Conservation (phyloP, 1,284 basidiomycete species). For the Lentinula novae-zelandiae region DNA sequence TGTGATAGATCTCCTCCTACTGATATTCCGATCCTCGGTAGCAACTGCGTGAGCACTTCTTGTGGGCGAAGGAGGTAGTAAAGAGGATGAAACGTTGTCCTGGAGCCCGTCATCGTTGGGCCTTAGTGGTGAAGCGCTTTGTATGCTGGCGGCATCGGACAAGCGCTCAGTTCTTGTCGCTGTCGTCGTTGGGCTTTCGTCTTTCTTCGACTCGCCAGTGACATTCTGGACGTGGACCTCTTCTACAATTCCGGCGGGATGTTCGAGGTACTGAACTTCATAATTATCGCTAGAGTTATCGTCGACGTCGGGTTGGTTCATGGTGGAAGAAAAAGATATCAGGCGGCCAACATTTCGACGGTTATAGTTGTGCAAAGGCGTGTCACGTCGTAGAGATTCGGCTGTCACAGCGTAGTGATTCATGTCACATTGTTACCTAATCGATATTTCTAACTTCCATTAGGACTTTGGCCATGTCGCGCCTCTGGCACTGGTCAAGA, state of each 20-base stretch:
- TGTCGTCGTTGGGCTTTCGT: conserved; percentile 22
- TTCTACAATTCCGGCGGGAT: conserved; percentile 18
- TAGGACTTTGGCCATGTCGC: not conserved
- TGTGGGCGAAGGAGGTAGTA: conserved; percentile 25
- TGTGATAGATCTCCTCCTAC: conserved; percentile 38
- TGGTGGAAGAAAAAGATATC: conserved; percentile 7
- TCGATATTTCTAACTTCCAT: not conserved
- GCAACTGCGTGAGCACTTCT: conserved; percentile 19
- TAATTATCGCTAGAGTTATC: conserved; percentile 36
- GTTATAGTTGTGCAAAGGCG: not conserved
- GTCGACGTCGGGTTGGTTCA: conserved; percentile 26
- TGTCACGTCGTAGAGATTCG: not conserved
- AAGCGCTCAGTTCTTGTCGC: not conserved
- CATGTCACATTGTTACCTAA: not conserved
- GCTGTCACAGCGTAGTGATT: not conserved
- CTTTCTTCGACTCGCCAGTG: conserved; percentile 27
- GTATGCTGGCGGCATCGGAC: conserved; percentile 43
- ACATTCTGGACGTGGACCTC: conserved; percentile 17
- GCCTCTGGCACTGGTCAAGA: conserved; percentile 3
- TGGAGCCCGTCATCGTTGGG: conserved; percentile 14
- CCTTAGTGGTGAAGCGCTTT: not conserved
- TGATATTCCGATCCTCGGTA: conserved; percentile 29
- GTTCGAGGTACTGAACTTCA: conserved; percentile 25
- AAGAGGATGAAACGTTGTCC: conserved; percentile 21
- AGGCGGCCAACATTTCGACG: not conserved